Evolutionary conservation across 495 filamentous ascomycete genomes (phyloP).

Genomic region (Tuber microsphaerosporum): DNA sequence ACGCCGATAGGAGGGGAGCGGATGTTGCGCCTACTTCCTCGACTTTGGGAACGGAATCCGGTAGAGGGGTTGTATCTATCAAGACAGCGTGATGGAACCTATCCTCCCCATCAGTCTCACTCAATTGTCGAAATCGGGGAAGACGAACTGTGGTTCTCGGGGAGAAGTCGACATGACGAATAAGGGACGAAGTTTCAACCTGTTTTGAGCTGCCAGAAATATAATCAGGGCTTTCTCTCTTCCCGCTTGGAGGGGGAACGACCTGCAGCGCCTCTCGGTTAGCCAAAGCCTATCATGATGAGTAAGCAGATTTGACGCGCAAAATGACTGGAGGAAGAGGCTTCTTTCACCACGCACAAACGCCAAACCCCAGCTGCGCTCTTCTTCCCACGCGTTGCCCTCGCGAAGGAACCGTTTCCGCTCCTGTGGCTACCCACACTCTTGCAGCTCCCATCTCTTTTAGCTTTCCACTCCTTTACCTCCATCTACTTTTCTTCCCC

Average conservation of each 20-base stretch:
- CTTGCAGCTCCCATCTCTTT: slow-evolving; percentile 10
- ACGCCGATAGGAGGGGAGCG: slow-evolving; percentile 79
- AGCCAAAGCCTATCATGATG: not conserved
- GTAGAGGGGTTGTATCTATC: slow-evolving; percentile 92
- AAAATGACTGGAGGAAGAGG: slow-evolving; percentile 15
- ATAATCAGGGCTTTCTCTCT: not conserved
- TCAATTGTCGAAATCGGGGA: not conserved
- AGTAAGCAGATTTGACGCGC: slow-evolving; percentile 1
- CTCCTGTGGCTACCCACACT: not conserved
- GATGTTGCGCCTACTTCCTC: slow-evolving; percentile 85
- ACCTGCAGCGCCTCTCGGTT: slow-evolving; percentile 8
- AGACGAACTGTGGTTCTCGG: slow-evolving; percentile 20
- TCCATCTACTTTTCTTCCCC: not conserved
- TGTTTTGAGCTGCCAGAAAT: slow-evolving; percentile 10
- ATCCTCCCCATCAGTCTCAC: slow-evolving; percentile 23
- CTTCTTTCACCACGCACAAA: slow-evolving; percentile 14
- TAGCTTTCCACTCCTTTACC: not conserved
- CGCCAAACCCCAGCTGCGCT: slow-evolving; percentile 24
- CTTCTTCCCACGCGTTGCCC: slow-evolving; percentile 16
- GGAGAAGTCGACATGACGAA: slow-evolving; percentile 22
- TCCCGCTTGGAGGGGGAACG: not conserved
- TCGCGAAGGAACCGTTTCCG: not conserved
- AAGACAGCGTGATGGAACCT: slow-evolving; percentile 92
- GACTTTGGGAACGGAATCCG: slow-evolving; percentile 80
- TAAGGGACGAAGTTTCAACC: not conserved